phyloP scores from a whole-genome alignment of 192 early-diverging fungal genomes.

The Coemansia sp. region DNA sequence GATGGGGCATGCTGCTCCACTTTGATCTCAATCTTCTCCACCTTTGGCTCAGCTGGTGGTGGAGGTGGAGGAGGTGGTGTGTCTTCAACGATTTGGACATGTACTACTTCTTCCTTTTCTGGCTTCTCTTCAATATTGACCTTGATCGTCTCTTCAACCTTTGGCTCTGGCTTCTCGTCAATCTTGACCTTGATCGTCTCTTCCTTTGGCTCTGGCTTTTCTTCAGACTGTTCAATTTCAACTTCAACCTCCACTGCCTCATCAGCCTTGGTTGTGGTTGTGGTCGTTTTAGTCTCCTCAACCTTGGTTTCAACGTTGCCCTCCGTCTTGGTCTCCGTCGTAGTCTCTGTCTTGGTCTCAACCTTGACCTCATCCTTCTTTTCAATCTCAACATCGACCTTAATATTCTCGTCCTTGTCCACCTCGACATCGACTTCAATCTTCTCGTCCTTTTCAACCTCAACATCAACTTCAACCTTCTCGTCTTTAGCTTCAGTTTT shows the following conservation, averaged over 20 bases:
- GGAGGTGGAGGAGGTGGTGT: not conserved
- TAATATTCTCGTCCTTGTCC: constrained; percentile 2
- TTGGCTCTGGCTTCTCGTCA: constrained; percentile 2
- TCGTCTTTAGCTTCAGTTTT: not conserved
- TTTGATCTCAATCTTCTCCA: constrained; percentile 11
- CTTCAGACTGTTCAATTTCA: not conserved
- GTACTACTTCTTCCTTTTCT: constrained; percentile 19
- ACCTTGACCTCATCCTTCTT: constrained; percentile 11
- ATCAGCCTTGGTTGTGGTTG: constrained; percentile 4
- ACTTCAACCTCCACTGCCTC: constrained; percentile 1
- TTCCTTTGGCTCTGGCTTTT: constrained; percentile 3
- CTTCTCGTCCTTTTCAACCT: constrained; percentile 7
- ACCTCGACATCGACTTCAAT: constrained; percentile 6
- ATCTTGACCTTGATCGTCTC: constrained; percentile 4
- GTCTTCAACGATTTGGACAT: constrained; percentile 27
- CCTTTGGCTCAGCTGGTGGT: not conserved
- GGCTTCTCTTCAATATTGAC: constrained; percentile 6
- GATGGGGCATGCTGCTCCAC: not conserved
- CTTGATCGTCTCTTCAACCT: constrained; percentile 6
- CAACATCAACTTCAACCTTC: constrained; percentile 1
- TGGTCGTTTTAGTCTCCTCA: constrained; percentile 14
- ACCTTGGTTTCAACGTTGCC: constrained; percentile 12
- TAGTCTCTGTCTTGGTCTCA: constrained; percentile 13
- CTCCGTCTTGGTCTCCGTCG: constrained; percentile 4
- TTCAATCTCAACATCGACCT: not conserved